Evolutionary conservation across 768 basidiomycete genomes (phyloP).

Genomic region (Pisolithus microcarpus): DNA sequence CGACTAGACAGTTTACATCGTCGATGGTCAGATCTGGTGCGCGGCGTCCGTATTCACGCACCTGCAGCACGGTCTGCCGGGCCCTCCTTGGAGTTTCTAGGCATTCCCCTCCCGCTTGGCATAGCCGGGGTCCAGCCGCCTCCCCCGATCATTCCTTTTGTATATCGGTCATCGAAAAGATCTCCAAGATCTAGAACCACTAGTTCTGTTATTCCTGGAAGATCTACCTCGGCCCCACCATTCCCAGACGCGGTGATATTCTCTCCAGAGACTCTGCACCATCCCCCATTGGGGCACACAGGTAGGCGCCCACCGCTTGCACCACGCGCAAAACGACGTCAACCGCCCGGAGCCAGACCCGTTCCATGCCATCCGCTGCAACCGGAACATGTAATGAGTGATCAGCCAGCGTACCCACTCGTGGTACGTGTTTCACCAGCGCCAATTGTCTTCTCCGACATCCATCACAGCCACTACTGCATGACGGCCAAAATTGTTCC

Average conservation of each 20-base stretch:
- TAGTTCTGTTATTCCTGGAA: conserved; percentile 28
- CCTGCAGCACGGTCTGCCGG: conserved; percentile 38
- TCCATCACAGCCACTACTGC: conserved; percentile 10
- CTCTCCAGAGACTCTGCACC: conserved; percentile 14
- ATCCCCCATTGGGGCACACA: conserved; percentile 3
- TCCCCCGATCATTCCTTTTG: conserved; percentile 48
- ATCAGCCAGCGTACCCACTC: conserved; percentile 11
- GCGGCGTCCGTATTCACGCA: conserved; percentile 34
- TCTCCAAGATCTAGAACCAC: conserved; percentile 34
- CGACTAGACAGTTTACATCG: conserved; percentile 18
- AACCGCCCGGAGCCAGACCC: conserved; percentile 8
- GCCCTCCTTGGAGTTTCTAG: conserved; percentile 52
- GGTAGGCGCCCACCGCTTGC: conserved; percentile 6
- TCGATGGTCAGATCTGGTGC: conserved; percentile 23
- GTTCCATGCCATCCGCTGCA: neutral
- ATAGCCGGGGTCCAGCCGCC: conserved; percentile 38
- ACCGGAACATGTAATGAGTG: neutral
- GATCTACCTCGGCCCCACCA: conserved; percentile 23
- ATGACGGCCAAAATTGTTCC: conserved; percentile 11
- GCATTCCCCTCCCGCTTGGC: conserved; percentile 35
- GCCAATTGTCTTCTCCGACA: conserved; percentile 3
- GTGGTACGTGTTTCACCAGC: conserved; percentile 7
- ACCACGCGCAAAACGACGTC: neutral
- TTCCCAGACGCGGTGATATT: conserved; percentile 15
- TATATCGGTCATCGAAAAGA: conserved; percentile 43